Base-by-base conservation (phyloP, 2,329 filamentous ascomycete species). In the Talaromyces albobiverticillius region DNA sequence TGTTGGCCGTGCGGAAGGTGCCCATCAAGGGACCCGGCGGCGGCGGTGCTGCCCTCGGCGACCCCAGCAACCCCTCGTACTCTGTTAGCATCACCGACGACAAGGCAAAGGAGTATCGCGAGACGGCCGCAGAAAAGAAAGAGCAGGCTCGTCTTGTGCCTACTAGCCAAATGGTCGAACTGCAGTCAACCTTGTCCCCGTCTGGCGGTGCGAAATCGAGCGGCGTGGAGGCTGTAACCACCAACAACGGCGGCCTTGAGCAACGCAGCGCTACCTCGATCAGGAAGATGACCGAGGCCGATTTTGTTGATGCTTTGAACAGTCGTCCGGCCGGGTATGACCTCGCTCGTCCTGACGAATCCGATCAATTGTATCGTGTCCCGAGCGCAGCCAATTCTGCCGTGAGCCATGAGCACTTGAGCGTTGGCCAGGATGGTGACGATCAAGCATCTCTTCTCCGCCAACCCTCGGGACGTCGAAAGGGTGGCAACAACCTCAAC, bases 11-110 rank as follows among this genome's bases (percentile, higher is more conserved):
- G 55, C 89, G 90, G 73, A 91, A 87, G 74, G 81, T 99, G 16
- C 93, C 92, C 9, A 93, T 99, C 66, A 82, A 90, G 62, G 85
- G 78, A 18, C 93, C 93, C 53, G 91, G 87, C 38, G 91, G 88
- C 56, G 89, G 86, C 53, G 76, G 75, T 57, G 77, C 82, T 26
- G 83, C 82, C 38, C 81, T 88, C 5, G 83, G 79, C 29, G 79
- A 78, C 58, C 71, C 73, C 29, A 76, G 76, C n/a, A 94, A 95
- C 71, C 92, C 92, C 1, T 77, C 84, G 5, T 96, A 94, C 76
- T 87, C 86, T 16, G 92, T 96, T 18, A 70, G 86, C 6, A 86
- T 96, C 48, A 78, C 82, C 2, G 87, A 93, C 59, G 75, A 81
- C 0, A 82, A 84, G 60, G 91, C 90, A 5, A 73, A 79, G 25